These are phyloP conservation scores for Corylus americana DNA, from an alignment of 306 rosid genomes.

Conservation along the genomic window DNA sequence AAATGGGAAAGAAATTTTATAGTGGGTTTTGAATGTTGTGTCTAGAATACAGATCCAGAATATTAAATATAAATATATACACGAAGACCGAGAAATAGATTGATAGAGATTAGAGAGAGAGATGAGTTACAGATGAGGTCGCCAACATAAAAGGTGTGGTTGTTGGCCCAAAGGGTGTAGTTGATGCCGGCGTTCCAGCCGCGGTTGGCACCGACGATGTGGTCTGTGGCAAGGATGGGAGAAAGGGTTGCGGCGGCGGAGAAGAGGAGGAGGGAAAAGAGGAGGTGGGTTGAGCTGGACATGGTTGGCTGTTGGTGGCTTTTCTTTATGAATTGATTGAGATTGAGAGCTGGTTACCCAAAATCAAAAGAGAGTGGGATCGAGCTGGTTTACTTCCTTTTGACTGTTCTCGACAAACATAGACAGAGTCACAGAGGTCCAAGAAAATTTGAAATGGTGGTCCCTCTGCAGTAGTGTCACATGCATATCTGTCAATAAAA, in stretches of 20 bases:
- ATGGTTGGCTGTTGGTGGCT: neutral
- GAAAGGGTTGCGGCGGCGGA: conserved; percentile 29
- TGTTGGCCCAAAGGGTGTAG: conserved; percentile 91
- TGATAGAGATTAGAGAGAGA: neutral
- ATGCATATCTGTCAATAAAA: neutral
- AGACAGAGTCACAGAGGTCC: neutral
- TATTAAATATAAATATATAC: too few relatives aligned
- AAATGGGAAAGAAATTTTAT: neutral
- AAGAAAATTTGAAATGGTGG: neutral
- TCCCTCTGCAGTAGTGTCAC: neutral
- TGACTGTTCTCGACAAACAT: conserved; percentile 6
- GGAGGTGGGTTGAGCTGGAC: conserved; percentile 20
- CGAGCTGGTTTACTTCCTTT: neutral
- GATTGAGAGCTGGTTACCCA: neutral
- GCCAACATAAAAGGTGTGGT: conserved; percentile 82
- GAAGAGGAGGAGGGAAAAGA: conserved; percentile 34
- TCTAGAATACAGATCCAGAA: neutral
- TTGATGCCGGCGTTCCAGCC: conserved; percentile 89
- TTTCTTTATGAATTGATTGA: neutral
- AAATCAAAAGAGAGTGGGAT: neutral
- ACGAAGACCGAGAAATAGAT: neutral
- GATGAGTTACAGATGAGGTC: conserved; percentile 67
- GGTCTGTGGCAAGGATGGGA: conserved; percentile 62
- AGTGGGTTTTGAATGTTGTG: neutral
- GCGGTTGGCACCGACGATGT: conserved; percentile 88